These are phyloP conservation scores for Crataegus laevigata DNA, from an alignment of 306 rosid genomes.

Conservation along the genomic window DNA sequence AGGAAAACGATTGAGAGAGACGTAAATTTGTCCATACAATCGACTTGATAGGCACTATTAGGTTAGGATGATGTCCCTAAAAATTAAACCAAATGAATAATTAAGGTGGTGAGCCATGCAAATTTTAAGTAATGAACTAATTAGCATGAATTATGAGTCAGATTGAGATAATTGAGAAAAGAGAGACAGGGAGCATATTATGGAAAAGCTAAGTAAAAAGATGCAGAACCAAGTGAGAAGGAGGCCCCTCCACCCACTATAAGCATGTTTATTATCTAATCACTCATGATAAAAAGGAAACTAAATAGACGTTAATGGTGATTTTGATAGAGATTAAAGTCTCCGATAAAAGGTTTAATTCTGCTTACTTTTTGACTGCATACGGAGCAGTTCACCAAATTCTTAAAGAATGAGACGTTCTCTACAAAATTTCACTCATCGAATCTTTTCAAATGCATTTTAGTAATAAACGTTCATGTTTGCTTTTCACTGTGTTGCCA, in stretches of 20 bases:
- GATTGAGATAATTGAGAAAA: constrained; percentile 31
- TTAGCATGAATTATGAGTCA: neutral
- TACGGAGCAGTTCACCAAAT: constrained; percentile 31
- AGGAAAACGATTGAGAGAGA: no score
- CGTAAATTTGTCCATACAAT: neutral
- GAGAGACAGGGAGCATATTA: constrained; percentile 62
- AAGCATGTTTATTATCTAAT: constrained; percentile 35
- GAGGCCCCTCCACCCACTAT: constrained; percentile 59
- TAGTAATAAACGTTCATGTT: neutral
- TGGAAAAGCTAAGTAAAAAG: constrained; percentile 38
- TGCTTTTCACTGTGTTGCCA: neutral
- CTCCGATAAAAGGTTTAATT: constrained; percentile 13
- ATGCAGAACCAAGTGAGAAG: constrained; percentile 27
- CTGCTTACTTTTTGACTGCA: constrained; percentile 36
- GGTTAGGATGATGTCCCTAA: neutral
- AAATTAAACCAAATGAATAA: neutral
- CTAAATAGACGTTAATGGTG: constrained; percentile 6
- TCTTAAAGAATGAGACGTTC: neutral
- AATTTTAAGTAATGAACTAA: neutral
- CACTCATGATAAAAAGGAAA: neutral
- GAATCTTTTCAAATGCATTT: neutral
- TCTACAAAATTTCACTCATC: neutral
- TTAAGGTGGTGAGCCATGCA: neutral
- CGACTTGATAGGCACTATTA: neutral
- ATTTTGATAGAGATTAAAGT: constrained; percentile 18